Evolutionary conservation across 192 early-diverging fungal species (phyloP).

Genomic region (Rhizophagus sp.): DNA sequence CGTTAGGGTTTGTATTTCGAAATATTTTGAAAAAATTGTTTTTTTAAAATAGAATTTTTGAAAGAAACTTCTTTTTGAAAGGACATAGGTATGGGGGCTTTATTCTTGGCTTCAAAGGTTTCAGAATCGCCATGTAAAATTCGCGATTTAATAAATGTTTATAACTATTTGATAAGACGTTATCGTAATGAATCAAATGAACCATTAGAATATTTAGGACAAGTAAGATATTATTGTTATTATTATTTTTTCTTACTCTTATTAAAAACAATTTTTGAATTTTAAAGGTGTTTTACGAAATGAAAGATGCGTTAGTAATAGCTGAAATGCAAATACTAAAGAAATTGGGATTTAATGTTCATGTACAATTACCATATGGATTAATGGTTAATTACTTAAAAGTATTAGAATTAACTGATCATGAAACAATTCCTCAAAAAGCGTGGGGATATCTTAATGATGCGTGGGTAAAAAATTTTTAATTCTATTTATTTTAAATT

Average conservation of each 20-base stretch:
- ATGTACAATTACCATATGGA: slow-evolving; percentile 95
- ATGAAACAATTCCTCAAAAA: slow-evolving; percentile 74
- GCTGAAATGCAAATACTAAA: slow-evolving; percentile 90
- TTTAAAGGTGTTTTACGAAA: slow-evolving; percentile 65
- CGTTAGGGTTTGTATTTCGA: slow-evolving; percentile 53
- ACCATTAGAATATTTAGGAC: slow-evolving; percentile 61
- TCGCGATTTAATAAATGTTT: slow-evolving; percentile 79
- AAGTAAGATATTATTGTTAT: slow-evolving; percentile 35
- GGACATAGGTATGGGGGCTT: slow-evolving; percentile 69
- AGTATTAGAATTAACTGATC: slow-evolving; percentile 72
- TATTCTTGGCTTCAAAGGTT: slow-evolving; percentile 78
- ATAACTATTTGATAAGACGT: slow-evolving; percentile 69
- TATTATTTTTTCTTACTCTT: not conserved
- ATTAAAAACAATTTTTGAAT: not conserved
- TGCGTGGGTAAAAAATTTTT: slow-evolving; percentile 43
- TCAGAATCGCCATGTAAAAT: slow-evolving; percentile 82
- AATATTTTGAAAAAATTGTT: no score
- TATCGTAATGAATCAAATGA: slow-evolving; percentile 50
- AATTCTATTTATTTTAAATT: not conserved
- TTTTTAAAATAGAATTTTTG: not conserved
- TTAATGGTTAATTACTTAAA: slow-evolving; percentile 93
- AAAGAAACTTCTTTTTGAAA: slow-evolving; percentile 18
- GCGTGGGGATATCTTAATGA: slow-evolving; percentile 98
- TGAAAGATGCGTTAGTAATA: slow-evolving; percentile 77
- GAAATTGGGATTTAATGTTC: slow-evolving; percentile 91